These are phyloP conservation scores for Serendipita sp. DNA, from an alignment of 768 basidiomycete genomes.

Conservation along the genomic window DNA sequence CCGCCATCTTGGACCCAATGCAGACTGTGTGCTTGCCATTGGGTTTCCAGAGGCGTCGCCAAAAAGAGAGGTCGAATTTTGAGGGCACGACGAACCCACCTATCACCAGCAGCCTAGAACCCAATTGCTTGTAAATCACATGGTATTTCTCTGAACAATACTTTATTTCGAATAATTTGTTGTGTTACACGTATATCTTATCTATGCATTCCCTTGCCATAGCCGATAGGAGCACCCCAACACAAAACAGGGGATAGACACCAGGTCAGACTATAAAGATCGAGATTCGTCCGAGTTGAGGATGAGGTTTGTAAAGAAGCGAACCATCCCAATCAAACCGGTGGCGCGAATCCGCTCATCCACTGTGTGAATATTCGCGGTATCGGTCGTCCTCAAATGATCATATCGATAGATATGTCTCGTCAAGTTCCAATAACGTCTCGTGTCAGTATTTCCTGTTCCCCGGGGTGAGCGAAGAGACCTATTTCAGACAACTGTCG, in stretches of 20 bases:
- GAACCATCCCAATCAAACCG: constrained; percentile 43
- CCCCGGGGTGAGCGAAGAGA: background rate
- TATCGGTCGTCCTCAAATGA: constrained; percentile 6
- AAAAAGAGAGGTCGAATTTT: background rate
- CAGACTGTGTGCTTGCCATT: background rate
- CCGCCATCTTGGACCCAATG: background rate
- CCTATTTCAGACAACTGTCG: background rate
- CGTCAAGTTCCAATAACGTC: constrained; percentile 36
- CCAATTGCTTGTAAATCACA: no score
- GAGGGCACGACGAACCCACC: background rate
- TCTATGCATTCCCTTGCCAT: no score
- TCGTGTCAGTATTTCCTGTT: constrained; percentile 25
- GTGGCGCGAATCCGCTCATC: constrained; percentile 23
- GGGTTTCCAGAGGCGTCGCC: background rate
- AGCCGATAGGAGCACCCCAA: no score
- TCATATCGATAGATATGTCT: constrained; percentile 54
- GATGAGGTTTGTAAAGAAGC: constrained; percentile 48
- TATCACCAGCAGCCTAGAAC: no score
- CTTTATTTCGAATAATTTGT: no score
- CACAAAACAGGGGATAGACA: no score
- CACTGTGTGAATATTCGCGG: constrained; percentile 5
- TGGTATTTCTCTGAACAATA: no score
- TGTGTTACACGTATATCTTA: no score
- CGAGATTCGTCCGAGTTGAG: constrained; percentile 48
- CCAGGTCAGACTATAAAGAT: background rate